Evolutionary conservation across 306 rosid species (phyloP), one percentile per base, ranked within the genome.

Genomic region (Rosa chinensis): DNA sequence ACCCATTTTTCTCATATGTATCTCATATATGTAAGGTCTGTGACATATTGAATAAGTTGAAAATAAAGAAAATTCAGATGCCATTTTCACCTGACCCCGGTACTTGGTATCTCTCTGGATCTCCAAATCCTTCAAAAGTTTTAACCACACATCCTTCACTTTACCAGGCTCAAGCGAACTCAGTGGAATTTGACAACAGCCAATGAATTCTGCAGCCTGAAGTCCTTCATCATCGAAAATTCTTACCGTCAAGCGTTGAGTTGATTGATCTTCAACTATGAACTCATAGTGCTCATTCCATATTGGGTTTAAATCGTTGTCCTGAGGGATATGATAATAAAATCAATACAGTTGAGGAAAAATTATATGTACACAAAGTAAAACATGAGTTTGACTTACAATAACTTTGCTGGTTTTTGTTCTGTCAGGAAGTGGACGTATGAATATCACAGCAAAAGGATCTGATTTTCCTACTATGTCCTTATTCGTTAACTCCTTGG

Each of bases 251-350:
- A 95, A 89, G 80, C 87, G 87, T 63, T 95, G 98, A 23, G 98
- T 88, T 39, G 86, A 75, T 42, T 66, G 78, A 83, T 95, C 99
- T 84, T 92, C 99, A 72, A 95, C 88, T 10, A 82, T 16, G 81
- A 95, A 92, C 80, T 95, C 94, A 58, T 84, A 95, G 86, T 95
- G 92, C 82, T 95, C 98, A 70, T 95, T 95, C 99, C 99, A 95
- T 73, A 95, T 80, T 74, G 98, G 99, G 85, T 89, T 95, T 91
- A 95, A 78, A 78, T 95, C 84, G 66, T 95, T 95, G 77, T 87
- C 86, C 98, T 95, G 95, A 13, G 79, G 82, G 23, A 77, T 28
- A 69, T 20, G 32, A 81, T 77, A 35, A 67, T 80, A 45, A 77
- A 69, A 50, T 52, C 42, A 43, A 43, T 23, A 70, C 53, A 76